Conservation (phyloP, 768 basidiomycete species). For the Kwoniella heveanensis region DNA sequence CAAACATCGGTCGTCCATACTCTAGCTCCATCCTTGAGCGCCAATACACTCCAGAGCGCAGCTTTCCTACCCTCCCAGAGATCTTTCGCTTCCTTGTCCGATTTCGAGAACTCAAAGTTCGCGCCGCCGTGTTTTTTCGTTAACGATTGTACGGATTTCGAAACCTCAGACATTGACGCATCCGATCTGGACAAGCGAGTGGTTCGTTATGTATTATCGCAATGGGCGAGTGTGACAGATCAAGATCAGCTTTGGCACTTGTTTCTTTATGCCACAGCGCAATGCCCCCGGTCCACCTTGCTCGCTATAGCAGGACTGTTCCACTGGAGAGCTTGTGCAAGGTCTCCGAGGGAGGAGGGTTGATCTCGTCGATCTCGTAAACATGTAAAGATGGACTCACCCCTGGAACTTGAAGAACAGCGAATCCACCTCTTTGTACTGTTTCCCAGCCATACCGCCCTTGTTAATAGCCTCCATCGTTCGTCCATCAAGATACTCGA, state of each 20-base stretch:
- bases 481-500: conserved; percentile 77
- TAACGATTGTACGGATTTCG: conserved; percentile 65
- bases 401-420: conserved; percentile 94
- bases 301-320: too few species aligned
- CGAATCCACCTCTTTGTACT: conserved; percentile 71
- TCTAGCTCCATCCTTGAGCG: conserved; percentile 65
- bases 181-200: conserved; percentile 56
- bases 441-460: conserved; percentile 64
- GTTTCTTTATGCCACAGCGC: too few species aligned
- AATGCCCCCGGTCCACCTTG: too few species aligned
- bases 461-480: conserved; percentile 76
- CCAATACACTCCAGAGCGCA: conserved; percentile 71
- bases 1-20: conserved; percentile 92
- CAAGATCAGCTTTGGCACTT: too few species aligned
- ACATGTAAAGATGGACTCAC: too few species aligned
- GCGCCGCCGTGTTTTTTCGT: conserved; percentile 69
- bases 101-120: conserved; percentile 71
- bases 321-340: too few species aligned
- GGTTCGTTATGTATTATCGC: too few species aligned
- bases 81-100: conserved; percentile 72
- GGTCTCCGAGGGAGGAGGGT: too few species aligned
- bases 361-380: too few species aligned
- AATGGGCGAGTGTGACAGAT: too few species aligned
- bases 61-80: conserved; percentile 87
- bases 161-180: conserved; percentile 62